phyloP scores from a whole-genome alignment of 352 stramenopile genomes.

The Globisporangium echinulatum region DNA sequence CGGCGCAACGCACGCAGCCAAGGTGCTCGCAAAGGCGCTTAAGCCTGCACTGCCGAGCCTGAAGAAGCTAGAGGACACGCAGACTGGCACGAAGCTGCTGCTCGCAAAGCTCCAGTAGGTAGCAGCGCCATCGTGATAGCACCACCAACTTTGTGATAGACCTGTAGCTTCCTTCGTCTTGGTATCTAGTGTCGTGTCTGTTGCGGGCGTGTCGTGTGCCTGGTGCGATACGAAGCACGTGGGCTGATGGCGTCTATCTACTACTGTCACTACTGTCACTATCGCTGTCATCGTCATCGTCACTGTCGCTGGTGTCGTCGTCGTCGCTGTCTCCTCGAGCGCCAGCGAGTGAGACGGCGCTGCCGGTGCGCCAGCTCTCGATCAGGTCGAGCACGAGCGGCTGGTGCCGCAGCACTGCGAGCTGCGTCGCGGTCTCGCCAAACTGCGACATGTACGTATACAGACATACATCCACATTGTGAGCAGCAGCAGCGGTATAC shows the following conservation, averaged over 20 bases:
- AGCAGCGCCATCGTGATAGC: neutral
- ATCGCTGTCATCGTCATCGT: conserved; percentile 10
- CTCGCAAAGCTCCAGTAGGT: conserved; percentile 72
- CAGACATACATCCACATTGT: too few relatives aligned
- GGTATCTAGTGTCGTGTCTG: conserved; percentile 12
- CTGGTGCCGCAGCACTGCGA: conserved; percentile 37
- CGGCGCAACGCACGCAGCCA: conserved; percentile 33
- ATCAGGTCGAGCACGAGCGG: conserved; percentile 29
- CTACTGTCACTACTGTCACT: neutral
- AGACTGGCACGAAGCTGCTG: conserved; percentile 80
- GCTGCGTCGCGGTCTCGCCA: conserved; percentile 44
- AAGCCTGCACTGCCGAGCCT: conserved; percentile 48
- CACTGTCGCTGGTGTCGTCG: conserved; percentile 17
- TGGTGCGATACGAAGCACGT: neutral
- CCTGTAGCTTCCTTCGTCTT: conserved; percentile 11
- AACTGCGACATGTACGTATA: conserved; percentile 19
- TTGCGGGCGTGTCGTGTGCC: neutral
- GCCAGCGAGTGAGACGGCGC: conserved; percentile 19
- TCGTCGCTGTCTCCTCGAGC: conserved; percentile 12
- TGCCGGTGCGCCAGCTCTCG: conserved; percentile 34
- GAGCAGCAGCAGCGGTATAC: neutral
- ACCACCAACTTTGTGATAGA: conserved; percentile 10
- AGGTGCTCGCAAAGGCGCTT: conserved; percentile 55
- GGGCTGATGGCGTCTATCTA: too few relatives aligned
- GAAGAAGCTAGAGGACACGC: conserved; percentile 45